Evolutionary conservation across 345 rosid species (phyloP).

Genomic region (Barbarea vulgaris): DNA sequence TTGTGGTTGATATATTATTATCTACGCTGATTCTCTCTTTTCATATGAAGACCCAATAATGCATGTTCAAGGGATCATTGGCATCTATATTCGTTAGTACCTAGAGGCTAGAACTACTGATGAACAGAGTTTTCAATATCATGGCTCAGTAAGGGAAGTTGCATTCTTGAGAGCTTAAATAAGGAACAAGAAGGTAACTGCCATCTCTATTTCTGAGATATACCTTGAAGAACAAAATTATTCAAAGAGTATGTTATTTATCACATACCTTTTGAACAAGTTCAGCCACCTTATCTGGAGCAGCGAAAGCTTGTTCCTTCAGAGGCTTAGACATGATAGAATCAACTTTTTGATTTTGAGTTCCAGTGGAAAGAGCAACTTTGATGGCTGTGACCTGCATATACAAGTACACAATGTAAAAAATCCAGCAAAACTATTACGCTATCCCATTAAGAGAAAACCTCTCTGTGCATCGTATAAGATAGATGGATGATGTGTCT

Average conservation of each 20-base stretch:
- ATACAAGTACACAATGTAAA: conserved; percentile 13
- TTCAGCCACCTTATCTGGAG: conserved; percentile 94
- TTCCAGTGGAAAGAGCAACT: conserved; percentile 68
- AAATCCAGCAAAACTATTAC: conserved; percentile 17
- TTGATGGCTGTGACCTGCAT: conserved; percentile 83
- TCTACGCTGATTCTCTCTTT: neutral
- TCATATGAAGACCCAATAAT: conserved; percentile 15
- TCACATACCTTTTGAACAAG: conserved; percentile 81
- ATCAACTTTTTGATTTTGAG: conserved; percentile 66
- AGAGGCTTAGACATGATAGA: conserved; percentile 81
- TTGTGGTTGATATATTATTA: too few relatives aligned
- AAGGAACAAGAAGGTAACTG: conserved; percentile 12
- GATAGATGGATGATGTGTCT: conserved; percentile 6
- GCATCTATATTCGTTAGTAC: conserved; percentile 1
- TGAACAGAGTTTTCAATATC: conserved; percentile 4
- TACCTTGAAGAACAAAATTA: neutral
- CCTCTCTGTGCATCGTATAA: neutral
- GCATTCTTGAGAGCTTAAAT: conserved; percentile 25
- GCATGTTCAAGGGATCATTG: conserved; percentile 13
- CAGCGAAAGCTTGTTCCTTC: conserved; percentile 94
- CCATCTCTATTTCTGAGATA: conserved; percentile 8
- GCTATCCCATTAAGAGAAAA: neutral
- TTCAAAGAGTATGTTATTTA: neutral
- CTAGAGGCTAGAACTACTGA: neutral
- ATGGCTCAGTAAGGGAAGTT: conserved; percentile 7